phyloP scores from a whole-genome alignment of 805 yeast genomes.

The Ogataea angusta region DNA sequence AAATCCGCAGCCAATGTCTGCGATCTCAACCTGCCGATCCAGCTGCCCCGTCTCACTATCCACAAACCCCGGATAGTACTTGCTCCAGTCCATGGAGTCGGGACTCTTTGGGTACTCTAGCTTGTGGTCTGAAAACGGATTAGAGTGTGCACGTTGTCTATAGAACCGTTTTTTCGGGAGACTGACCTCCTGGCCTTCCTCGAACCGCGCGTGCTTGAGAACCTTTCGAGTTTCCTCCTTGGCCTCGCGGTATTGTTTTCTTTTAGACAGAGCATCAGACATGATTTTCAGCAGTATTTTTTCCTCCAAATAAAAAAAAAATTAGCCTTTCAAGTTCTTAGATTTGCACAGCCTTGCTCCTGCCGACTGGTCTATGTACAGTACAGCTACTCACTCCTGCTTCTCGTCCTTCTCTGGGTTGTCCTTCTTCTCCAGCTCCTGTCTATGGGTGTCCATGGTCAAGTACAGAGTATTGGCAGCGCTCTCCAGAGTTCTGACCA shows the following conservation, averaged over 20 bases:
- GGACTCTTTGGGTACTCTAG: constrained; percentile 86
- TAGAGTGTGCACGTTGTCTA: constrained; percentile 96
- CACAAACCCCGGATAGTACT: constrained; percentile 61
- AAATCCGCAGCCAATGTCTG: constrained; percentile 97
- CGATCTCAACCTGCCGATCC: constrained; percentile 68
- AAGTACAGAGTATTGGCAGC: constrained; percentile 67
- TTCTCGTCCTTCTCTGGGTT: constrained; percentile 5
- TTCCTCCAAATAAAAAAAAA: constrained; percentile 8
- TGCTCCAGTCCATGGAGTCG: constrained; percentile 81
- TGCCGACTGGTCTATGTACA: constrained; percentile 6
- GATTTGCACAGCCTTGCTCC: constrained; percentile 9
- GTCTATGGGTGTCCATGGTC: constrained; percentile 62
- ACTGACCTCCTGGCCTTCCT: constrained; percentile 25
- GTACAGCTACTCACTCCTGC: constrained; percentile 7
- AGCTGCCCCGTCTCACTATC: constrained; percentile 39
- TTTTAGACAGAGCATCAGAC: constrained; percentile 30
- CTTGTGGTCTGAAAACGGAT: constrained; percentile 94
- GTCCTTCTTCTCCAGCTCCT: constrained; percentile 26
- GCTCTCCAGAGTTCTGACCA: constrained; percentile 75
- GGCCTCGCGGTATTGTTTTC: constrained; percentile 48
- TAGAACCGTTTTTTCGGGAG: constrained; percentile 84
- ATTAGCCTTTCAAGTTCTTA: neutral
- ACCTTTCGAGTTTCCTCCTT: constrained; percentile 43
- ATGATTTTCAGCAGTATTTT: neutral
- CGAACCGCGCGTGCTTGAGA: constrained; percentile 45